Evolutionary conservation across 306 rosid genomes (phyloP), one percentile per base, ranked within the genome.

Genomic region (Psophocarpus tetragonolobus): DNA sequence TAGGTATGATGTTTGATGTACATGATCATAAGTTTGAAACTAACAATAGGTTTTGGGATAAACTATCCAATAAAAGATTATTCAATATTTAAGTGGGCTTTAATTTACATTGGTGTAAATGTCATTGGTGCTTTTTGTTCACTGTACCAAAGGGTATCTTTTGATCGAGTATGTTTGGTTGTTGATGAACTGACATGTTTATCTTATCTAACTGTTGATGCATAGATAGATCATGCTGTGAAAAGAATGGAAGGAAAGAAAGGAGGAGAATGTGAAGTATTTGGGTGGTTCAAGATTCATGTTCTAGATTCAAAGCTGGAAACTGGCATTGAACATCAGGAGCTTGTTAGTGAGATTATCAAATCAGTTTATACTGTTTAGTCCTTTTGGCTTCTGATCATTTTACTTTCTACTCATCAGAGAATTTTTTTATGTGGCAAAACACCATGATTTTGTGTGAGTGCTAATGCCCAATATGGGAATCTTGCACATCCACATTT

Each of bases 331-430:
- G 96, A 80, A 68, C 97, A 91, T 80, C 87, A 85, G 63, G 93
- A 95, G 83, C 99, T 96, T 89, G 99, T 96, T 87, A 92, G 98
- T 88, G 79, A 77, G 76, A 80, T 83, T 44, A 67, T 33, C 76
- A 79, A 65, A 71, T 80, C 53, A 50, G 23, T 73, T 42, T 60
- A 60, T 36, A 48, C 39, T 44, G 38, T 74, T 71, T 74, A 64
- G 17, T 79, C 64, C 35, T 71, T 78, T 76, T 45, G 23, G 38
- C 50, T 23, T 80, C 67, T 76, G 45, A 63, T 80, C 48, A 73
- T 56, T 77, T 10, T 39, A 48, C 69, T 69, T 68, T 71, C 53
- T 21, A 77, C 79, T 42, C 50, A 60, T 39, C 11, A 15, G 35
- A 30, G 71, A 24, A 67, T 62, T 14, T 67, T 23, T 14, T 67